These are phyloP conservation scores for Yarrowia bubula DNA, from an alignment of 805 yeast species.

Conservation along the genomic window DNA sequence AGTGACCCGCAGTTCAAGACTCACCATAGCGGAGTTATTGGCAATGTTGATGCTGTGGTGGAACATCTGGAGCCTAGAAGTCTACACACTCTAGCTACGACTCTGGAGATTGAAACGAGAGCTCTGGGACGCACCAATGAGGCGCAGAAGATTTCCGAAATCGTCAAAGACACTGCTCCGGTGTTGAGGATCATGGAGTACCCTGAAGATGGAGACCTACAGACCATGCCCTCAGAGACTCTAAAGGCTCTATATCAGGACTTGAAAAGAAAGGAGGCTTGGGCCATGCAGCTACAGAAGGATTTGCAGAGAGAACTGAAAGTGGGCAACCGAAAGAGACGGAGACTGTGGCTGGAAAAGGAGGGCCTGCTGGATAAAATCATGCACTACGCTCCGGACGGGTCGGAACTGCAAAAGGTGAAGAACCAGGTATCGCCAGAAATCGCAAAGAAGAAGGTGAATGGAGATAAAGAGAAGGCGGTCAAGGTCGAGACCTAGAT, in stretches of 20 bases:
- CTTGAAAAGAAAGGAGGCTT: slow-evolving; percentile 36
- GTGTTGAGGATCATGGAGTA: slow-evolving; percentile 2
- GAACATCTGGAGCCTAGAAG: slow-evolving; percentile 17
- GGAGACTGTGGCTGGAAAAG: slow-evolving; percentile 39
- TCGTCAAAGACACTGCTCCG: not conserved
- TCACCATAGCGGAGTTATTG: slow-evolving; percentile 13
- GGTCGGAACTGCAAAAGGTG: not conserved
- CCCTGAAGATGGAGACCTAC: slow-evolving; percentile 10
- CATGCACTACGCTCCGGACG: not conserved
- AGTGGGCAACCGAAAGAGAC: slow-evolving; percentile 30
- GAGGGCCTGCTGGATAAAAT: slow-evolving; percentile 38
- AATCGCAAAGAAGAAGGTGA: not conserved
- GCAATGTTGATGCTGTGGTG: slow-evolving; percentile 12
- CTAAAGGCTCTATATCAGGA: not conserved
- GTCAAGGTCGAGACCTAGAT: no score
- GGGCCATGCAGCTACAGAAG: slow-evolving; percentile 38
- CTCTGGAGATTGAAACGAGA: not conserved
- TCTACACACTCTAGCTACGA: slow-evolving; percentile 6
- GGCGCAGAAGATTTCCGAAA: not conserved
- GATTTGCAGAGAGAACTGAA: slow-evolving; percentile 34
- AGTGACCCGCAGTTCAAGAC: slow-evolving; percentile 29
- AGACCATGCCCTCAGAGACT: not conserved
- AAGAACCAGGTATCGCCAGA: not conserved
- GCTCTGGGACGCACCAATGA: slow-evolving; percentile 9
- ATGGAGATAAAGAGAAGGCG: no score